Evolutionary conservation across 2,329 filamentous ascomycete genomes (phyloP).

Genomic region (Falciphora oryzae): DNA sequence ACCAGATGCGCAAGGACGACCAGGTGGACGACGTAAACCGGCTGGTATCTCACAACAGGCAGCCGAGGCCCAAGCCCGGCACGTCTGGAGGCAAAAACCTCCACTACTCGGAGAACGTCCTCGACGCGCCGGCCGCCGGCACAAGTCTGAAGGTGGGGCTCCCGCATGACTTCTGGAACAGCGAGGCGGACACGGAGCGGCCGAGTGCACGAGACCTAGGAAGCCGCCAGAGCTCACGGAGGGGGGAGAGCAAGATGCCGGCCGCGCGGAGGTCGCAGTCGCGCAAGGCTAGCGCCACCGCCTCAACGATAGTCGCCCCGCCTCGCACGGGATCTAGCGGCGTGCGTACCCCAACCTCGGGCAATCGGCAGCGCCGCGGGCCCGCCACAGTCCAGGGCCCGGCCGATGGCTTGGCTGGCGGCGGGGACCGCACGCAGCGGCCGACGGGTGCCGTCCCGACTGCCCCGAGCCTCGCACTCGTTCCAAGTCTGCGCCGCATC

Average conservation of each 20-base stretch:
- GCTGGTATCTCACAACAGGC: conserved; percentile 82
- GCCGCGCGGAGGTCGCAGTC: conserved; percentile 47
- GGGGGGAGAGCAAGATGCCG: conserved; percentile 47
- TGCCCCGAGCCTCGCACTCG: conserved; percentile 43
- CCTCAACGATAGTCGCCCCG: conserved; percentile 16
- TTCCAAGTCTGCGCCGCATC: conserved; percentile 50
- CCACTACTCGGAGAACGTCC: conserved; percentile 86
- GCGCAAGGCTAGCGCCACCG: conserved; percentile 46
- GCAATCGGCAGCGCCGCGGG: not conserved
- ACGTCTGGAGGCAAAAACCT: conserved; percentile 82
- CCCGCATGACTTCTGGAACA: conserved; percentile 60
- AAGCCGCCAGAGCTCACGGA: conserved; percentile 43
- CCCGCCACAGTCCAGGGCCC: not conserved
- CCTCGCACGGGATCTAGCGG: conserved; percentile 8
- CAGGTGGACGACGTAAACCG: conserved; percentile 82
- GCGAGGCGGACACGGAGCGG: conserved; percentile 57
- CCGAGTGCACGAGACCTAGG: conserved; percentile 44
- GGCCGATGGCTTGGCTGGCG: not conserved
- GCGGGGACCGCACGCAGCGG: conserved; percentile 15
- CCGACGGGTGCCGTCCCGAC: conserved; percentile 11
- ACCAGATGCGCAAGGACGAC: conserved; percentile 85
- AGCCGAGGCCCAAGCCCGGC: conserved; percentile 55
- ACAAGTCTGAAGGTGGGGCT: conserved; percentile 25
- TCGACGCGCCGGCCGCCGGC: conserved; percentile 50
- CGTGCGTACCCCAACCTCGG: not conserved